Percentiles rank a stretch among this genome's conserved stretches.
These are phyloP conservation scores for Arthrocladium fulminans DNA, from an alignment of 2,329 filamentous ascomycete genomes.

Conservation along the genomic window DNA sequence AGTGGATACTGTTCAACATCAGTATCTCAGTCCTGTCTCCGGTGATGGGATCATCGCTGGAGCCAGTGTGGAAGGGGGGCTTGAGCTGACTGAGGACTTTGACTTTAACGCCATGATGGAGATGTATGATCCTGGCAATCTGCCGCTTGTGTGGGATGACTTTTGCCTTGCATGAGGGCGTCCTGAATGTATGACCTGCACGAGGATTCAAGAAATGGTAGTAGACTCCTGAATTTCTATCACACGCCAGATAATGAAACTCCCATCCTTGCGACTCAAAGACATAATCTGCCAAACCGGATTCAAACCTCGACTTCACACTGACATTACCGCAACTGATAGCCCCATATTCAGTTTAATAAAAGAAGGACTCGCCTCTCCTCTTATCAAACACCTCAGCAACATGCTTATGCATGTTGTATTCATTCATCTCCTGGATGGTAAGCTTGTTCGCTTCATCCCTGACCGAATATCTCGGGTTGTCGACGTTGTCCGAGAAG, in stretches of 20 bases:
- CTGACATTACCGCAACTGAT: too few relatives aligned
- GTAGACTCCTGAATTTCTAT: too few relatives aligned
- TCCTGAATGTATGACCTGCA: not conserved
- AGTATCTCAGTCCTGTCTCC: not conserved
- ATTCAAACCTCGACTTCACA: not conserved
- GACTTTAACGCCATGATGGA: constrained; percentile 1
- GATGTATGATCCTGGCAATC: not conserved
- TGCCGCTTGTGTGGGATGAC: not conserved
- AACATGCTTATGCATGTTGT: constrained; percentile 24
- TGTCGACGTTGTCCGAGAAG: constrained; percentile 18
- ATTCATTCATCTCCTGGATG: constrained; percentile 61
- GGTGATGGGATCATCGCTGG: not conserved
- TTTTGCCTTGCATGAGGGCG: not conserved
- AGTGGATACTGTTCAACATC: not conserved
- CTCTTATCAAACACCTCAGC: not conserved
- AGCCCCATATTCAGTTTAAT: too few relatives aligned
- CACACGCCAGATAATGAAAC: too few relatives aligned
- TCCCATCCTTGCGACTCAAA: too few relatives aligned
- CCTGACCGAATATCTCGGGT: not conserved
- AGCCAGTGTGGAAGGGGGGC: not conserved
- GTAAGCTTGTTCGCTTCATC: constrained; percentile 44
- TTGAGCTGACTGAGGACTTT: not conserved
- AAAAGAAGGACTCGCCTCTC: too few relatives aligned
- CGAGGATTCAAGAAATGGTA: too few relatives aligned
- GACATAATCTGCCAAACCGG: too few relatives aligned